Base-by-base conservation (phyloP, 371 early-diverging fungal species). In the Entomophthora muscae region DNA sequence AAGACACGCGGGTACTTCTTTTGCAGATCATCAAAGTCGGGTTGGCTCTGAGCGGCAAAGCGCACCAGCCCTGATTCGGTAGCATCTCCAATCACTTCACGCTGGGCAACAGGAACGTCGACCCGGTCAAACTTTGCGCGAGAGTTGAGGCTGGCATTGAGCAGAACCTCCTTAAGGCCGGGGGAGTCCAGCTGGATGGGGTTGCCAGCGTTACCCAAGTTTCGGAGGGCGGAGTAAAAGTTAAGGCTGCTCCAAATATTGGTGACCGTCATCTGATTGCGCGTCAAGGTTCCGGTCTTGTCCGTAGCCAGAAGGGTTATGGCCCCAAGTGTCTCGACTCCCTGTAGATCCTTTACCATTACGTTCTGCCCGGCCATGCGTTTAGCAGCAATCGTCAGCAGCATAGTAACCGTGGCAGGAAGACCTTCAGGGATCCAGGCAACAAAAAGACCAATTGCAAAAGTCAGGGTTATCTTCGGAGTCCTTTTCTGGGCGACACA, bases 241-340 rank as follows among this genome's bases (percentile, higher is more conserved):
- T 75, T 73, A 28, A 78, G 70, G 33, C 83, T 81, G 42, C 88
- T 73, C 95, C 95, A 96, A 29, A 93, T 66, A 71, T 85, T 84
- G 65, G 91, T 83, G 0, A 91, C 91, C 0, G 89, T 90, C 94
- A 96, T 95, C 70, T 91, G 90, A 74, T 93, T 96, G 60, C 91
- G 81, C 24, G 95, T 94, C 65, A 96, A 73, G 33, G 97, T 95
- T 63, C 96, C 95, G 0, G 95, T 94, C 75, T 97, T 96, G 70
- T 95, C 95, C 0, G 94, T 93, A 33, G 93, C 94, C 61, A 97
- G 76, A 13, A 91, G 74, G 22, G 96, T 95, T 55, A 97, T 91
- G 1, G 92, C 91, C 52, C 95, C 95, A 23, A 95, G 81, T 17
- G 95, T 93, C 68, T 96, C 95, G 22, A 96, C 94, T 65, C 91